Evolutionary conservation across 805 yeast genomes (phyloP).

Genomic region (Kockiozyma suomiensis): DNA sequence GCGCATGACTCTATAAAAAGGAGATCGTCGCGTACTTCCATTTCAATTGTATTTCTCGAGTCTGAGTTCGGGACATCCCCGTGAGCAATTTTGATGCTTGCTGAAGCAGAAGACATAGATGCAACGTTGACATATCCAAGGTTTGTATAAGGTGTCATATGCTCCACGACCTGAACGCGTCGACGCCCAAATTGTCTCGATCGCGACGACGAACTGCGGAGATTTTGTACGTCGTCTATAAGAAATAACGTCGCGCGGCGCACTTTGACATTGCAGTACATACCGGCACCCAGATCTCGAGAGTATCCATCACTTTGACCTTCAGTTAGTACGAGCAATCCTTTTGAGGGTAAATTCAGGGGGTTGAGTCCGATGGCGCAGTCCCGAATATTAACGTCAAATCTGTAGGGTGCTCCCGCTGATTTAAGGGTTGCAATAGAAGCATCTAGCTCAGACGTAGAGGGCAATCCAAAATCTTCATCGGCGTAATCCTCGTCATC

Average conservation of each 20-base stretch:
- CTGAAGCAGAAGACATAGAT: slow-evolving; percentile 36
- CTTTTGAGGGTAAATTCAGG: slow-evolving; percentile 57
- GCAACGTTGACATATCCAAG: slow-evolving; percentile 62
- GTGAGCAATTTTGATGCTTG: slow-evolving; percentile 10
- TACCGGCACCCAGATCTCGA: slow-evolving; percentile 40
- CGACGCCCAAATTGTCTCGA: neutral
- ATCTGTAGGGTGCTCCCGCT: slow-evolving; percentile 9
- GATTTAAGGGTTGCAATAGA: slow-evolving; percentile 26
- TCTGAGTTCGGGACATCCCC: slow-evolving; percentile 27
- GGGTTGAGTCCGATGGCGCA: slow-evolving; percentile 68
- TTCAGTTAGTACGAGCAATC: slow-evolving; percentile 53
- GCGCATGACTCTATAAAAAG: slow-evolving; percentile 57
- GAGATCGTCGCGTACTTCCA: slow-evolving; percentile 39
- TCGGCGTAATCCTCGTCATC: slow-evolving; percentile 25
- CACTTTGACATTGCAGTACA: slow-evolving; percentile 49
- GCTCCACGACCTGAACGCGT: slow-evolving; percentile 32
- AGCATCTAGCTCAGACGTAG: slow-evolving; percentile 29
- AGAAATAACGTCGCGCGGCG: slow-evolving; percentile 56
- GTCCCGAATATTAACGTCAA: slow-evolving; percentile 48
- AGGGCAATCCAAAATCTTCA: slow-evolving; percentile 16
- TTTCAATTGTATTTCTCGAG: slow-evolving; percentile 20
- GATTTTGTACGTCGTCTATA: slow-evolving; percentile 60
- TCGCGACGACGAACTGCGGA: slow-evolving; percentile 40
- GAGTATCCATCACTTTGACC: slow-evolving; percentile 57
- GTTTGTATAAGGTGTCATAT: slow-evolving; percentile 46